Base-by-base conservation (phyloP, 2,329 filamentous ascomycete genomes). In the Bipolaris victoriae region DNA sequence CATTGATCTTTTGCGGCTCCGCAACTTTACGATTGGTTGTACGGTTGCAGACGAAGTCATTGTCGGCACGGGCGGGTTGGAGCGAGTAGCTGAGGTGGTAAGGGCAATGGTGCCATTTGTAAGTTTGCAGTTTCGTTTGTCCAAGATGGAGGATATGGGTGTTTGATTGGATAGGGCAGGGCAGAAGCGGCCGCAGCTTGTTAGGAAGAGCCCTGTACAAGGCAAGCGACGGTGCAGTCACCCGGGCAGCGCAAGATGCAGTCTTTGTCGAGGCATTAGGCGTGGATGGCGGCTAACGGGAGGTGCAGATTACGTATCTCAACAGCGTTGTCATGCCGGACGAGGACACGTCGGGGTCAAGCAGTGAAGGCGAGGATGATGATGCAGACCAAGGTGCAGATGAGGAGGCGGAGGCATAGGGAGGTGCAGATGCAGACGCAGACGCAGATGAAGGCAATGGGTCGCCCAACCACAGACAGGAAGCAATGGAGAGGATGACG, bases 1-100 rank as follows among this genome's bases (percentile, higher is more conserved):
- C 65, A 92, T 97, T 68, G 86, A 88, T 53, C 82, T 97, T 50
- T 81, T 97, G 53, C 90, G 92, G 67, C 82, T 97, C 70, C 85
- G 88, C 59, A 95, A 88, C 74, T 97, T 90, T 73, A 93, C 90
- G 0, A 77, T 96, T 20, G 83, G 86, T 36, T 87, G 82, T 57
- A 86, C 86, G 70, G 77, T 97, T 35, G 74, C 82, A 11, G 91
- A 88, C 67, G 76, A 82, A 9, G 81, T 90, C 46, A 81, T 96
- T 18, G 80, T 87, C 35, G 81, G 82, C 44, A 78, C 84, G 45
- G 80, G 86, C 68, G 86, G 85, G 15, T 83, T 92, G 76, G 83
- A 87, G 29, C 85, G 84, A 68, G 82, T 97, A 50, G 81, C 82
- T 49, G 81, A 84, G 37, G 77, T 92, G 20, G 79, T 97, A 63